phyloP scores from a whole-genome alignment of 2,329 filamentous ascomycete species.

The Ophiosphaerella herpotricha region DNA sequence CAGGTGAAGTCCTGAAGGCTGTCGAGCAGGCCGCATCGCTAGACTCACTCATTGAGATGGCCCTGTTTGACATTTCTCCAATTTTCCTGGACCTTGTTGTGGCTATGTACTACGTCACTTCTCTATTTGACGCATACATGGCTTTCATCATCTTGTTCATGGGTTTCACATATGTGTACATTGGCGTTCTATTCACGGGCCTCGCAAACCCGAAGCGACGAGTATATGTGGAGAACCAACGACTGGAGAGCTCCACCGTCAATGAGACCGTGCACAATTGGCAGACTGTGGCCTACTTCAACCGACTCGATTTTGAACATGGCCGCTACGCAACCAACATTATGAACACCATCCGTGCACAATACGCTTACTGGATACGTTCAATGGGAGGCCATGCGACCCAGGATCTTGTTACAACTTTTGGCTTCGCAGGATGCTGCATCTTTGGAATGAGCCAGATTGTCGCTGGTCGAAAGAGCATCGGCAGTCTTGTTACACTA shows the following conservation, averaged over 20 bases:
- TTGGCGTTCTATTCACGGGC: slow-evolving; percentile 51
- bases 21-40: slow-evolving; percentile 67
- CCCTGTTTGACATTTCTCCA: slow-evolving; percentile 64
- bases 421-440: slow-evolving; percentile 56
- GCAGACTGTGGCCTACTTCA: slow-evolving; percentile 65
- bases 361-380: slow-evolving; percentile 40
- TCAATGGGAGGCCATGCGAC: slow-evolving; percentile 42
- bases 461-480: slow-evolving; percentile 52
- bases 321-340: slow-evolving; percentile 53
- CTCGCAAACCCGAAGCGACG: slow-evolving; percentile 50
- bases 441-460: slow-evolving; percentile 61
- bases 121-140: slow-evolving; percentile 63
- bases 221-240: slow-evolving; percentile 50
- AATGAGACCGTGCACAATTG: slow-evolving; percentile 65
- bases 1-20: slow-evolving; percentile 67
- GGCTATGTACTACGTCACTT: slow-evolving; percentile 64
- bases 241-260: slow-evolving; percentile 59
- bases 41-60: slow-evolving; percentile 62
- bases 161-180: slow-evolving; percentile 56
- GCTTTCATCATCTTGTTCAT: slow-evolving; percentile 46
- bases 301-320: slow-evolving; percentile 59
- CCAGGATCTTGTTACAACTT: slow-evolving; percentile 54
- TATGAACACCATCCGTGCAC: slow-evolving; percentile 42
- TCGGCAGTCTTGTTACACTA: slow-evolving; percentile 68
- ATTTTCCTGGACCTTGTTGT: slow-evolving; percentile 66